A percentile compares a stretch with the other conserved stretches of the same genome.
These are phyloP conservation scores for Cucumis sativus DNA, from an alignment of 306 rosid species.

Conservation along the genomic window Cucumber_9930_V3 NC_026660.2:9098501-9099000, in stretches of 20 bases:
- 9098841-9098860: background rate
- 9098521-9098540: no score
- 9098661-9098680: slow-evolving; percentile 28
- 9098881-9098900: background rate
- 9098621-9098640: background rate
- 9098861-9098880: background rate
- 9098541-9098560: background rate
- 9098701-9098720: slow-evolving; percentile 69
- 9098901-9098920: background rate
- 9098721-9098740: slow-evolving; percentile 52
- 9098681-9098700: slow-evolving; percentile 72
- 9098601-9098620: background rate
- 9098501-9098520: no score
- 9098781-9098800: slow-evolving; percentile 24
- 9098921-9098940: no score
- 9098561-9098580: background rate
- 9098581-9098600: background rate
- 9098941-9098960: no score
- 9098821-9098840: background rate
- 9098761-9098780: slow-evolving; percentile 18
- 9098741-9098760: slow-evolving; percentile 37
- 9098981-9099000: background rate
- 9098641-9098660: background rate
- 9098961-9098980: background rate
- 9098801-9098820: background rate